Evolutionary conservation across 108 stramenopile genomes (phyloP).

Genomic region (Cyclotella baltica): DNA sequence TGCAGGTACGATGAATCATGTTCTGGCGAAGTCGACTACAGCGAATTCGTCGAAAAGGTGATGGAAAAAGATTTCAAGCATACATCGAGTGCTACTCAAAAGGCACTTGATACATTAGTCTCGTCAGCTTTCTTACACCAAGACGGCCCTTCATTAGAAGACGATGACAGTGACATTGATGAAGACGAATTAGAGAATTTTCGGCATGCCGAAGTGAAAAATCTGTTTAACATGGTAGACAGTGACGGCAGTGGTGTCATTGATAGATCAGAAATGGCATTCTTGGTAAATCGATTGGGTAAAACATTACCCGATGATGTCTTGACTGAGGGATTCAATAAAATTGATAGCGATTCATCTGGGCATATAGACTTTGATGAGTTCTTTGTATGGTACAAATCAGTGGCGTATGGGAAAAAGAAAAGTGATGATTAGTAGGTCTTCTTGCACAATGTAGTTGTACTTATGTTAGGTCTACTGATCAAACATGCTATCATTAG

Average conservation of each 20-base stretch:
- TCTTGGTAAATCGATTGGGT: slow-evolving; percentile 51
- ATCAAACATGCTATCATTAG: no score
- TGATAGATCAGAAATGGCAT: slow-evolving; percentile 54
- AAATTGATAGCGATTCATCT: slow-evolving; percentile 50
- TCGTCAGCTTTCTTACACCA: slow-evolving; percentile 52
- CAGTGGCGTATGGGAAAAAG: slow-evolving; percentile 25
- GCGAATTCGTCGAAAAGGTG: slow-evolving; percentile 63
- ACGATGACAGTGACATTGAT: slow-evolving; percentile 63
- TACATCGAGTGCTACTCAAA: slow-evolving; percentile 42
- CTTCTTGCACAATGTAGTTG: no score
- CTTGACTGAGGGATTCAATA: slow-evolving; percentile 45
- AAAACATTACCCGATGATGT: slow-evolving; percentile 35
- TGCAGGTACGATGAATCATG: slow-evolving; percentile 61
- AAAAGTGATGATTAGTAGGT: slow-evolving; percentile 1
- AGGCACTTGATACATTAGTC: slow-evolving; percentile 52
- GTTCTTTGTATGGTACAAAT: slow-evolving; percentile 61
- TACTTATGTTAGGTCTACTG: no score
- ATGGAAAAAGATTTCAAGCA: slow-evolving; percentile 69
- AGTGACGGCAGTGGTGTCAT: slow-evolving; percentile 54
- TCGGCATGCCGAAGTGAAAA: slow-evolving; percentile 45
- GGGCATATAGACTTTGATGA: slow-evolving; percentile 62
- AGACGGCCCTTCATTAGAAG: slow-evolving; percentile 31
- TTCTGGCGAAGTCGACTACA: slow-evolving; percentile 72
- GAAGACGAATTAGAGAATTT: slow-evolving; percentile 58
- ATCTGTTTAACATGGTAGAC: slow-evolving; percentile 63